These are phyloP conservation scores for Phytophthora pisi DNA, from an alignment of 352 stramenopile species.

Conservation along the genomic window DNA sequence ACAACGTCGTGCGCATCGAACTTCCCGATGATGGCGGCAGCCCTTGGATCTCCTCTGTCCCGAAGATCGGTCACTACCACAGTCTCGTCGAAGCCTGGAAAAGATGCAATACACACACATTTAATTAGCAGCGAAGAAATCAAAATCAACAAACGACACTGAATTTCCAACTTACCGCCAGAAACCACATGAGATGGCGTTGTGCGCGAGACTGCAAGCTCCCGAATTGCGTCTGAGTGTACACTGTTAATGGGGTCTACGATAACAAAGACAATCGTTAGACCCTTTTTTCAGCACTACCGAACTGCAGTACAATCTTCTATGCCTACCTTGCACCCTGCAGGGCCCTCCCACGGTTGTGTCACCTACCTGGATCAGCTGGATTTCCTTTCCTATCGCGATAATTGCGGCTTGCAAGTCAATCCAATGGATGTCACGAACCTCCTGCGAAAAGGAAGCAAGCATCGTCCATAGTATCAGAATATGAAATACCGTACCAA, in stretches of 20 bases:
- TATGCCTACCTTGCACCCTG: background rate
- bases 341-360: background rate
- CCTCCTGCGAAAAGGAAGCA: constrained; percentile 45
- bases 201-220: constrained; percentile 54
- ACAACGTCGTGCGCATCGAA: constrained; percentile 81
- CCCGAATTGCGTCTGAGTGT: constrained; percentile 77
- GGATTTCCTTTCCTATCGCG: constrained; percentile 75
- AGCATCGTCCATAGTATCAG: background rate
- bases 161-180: constrained; percentile 31
- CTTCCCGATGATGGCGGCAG: constrained; percentile 52
- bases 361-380: background rate
- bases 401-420: constrained; percentile 44
- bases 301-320: background rate
- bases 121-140: background rate
- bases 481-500: constrained; percentile 2
- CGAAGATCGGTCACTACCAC: background rate
- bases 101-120: background rate
- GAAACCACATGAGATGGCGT: constrained; percentile 44
- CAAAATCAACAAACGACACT: background rate
- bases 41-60: constrained; percentile 37
- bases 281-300: background rate
- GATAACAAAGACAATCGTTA: background rate
- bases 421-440: constrained; percentile 81
- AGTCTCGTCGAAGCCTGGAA: background rate
- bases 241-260: constrained; percentile 61